A percentile compares a stretch with the other conserved stretches of the same genome.
These are phyloP conservation scores for Eimeria praecox DNA, from an alignment of 169 alveolate species.

Conservation along the genomic window DNA sequence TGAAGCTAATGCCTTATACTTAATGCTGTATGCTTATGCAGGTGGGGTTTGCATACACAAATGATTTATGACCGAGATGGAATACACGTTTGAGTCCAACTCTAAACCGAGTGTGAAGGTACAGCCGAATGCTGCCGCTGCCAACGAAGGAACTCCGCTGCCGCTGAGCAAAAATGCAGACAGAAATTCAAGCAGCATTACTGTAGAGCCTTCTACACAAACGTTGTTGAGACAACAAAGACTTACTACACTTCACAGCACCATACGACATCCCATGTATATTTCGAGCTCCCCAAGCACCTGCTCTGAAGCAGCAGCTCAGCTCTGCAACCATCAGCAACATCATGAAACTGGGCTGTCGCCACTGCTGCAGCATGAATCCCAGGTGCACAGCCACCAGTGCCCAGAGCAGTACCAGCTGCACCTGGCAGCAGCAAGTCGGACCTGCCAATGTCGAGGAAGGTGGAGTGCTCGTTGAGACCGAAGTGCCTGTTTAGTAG, in stretches of 20 bases:
- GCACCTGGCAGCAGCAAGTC: not conserved
- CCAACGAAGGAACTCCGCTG: conserved; percentile 78
- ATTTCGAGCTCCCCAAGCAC: not conserved
- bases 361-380: not conserved
- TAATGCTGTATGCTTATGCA: not conserved
- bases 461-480: conserved; percentile 51
- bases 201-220: not conserved
- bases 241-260: not conserved
- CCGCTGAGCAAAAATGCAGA: conserved; percentile 53
- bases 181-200: not conserved
- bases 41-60: conserved; percentile 16
- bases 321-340: not conserved
- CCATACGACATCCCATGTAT: not conserved
- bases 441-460: conserved; percentile 76
- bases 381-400: not conserved
- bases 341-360: not conserved
- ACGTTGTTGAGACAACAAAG: not conserved
- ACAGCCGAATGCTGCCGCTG: conserved; percentile 77
- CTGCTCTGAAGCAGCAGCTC: not conserved
- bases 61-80: conserved; percentile 68
- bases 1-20: not conserved
- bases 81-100: conserved; percentile 69
- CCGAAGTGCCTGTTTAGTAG: conserved; percentile 49
- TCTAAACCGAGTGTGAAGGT: conserved; percentile 68
- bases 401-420: not conserved